Evolutionary conservation across 2,329 filamentous ascomycete species (phyloP), one percentile per base, ranked within the genome.

Genomic region (Xylariaceae sp.): DNA sequence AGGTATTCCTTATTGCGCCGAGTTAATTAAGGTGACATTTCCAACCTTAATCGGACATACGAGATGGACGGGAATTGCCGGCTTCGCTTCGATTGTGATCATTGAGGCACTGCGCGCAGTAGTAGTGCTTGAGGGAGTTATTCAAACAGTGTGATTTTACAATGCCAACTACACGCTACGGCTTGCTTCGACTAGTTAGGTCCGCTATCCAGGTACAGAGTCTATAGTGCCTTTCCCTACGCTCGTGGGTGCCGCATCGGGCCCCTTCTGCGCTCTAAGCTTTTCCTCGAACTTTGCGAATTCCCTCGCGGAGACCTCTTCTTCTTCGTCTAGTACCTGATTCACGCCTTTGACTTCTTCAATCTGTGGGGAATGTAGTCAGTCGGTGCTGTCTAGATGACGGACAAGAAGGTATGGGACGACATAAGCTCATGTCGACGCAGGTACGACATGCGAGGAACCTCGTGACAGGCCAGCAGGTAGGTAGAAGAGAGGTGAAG

Each of bases 261-360:
- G 60, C 13, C 73, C 73, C 65, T 80, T 81, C 59, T 83, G 79
- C 56, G 75, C 73, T 66, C 76, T 80, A 50, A 84, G 70, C 71
- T 83, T 97, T 75, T 97, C 90, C 70, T 97, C 93, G 67, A 97
- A 97, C 72, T 89, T 94, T 59, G 88, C 89, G 73, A 99, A 97
- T 67, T 97, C 93, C 62, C 86, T 74, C 64, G 93, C 72, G 0
- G 92, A 84, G 59, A 97, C 82, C 71, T 96, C 90, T 69, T 97
- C 94, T 72, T 97, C 94, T 63, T 90, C 82, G 63, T 97, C 93
- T 64, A 96, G 71, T 2, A 97, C 87, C 71, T 97, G 93, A 58
- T 90, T 83, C 40, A 99, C 93, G 3, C 88, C 90, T 71, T 96
- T 87, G 38, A 97, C 94, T 71, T 97, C 94, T 70, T 97, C 92